These are phyloP conservation scores for Fraxinus greggii DNA, from an alignment of 305 asterid genomes.

Conservation along the genomic window DNA sequence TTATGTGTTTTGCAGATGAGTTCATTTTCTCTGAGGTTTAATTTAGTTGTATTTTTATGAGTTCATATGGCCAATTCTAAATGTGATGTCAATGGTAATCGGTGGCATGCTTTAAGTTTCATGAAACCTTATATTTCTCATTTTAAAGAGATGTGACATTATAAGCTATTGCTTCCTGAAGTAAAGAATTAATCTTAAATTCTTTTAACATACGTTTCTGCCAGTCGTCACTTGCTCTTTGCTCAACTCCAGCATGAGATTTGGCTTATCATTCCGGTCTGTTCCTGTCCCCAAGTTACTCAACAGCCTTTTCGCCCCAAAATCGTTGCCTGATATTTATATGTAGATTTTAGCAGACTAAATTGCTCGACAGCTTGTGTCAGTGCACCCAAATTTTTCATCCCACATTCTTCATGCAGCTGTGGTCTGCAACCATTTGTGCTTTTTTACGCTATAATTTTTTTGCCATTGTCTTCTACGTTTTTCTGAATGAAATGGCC, in stretches of 20 bases:
- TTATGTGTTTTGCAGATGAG: not conserved
- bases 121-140: not conserved
- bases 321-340: not conserved
- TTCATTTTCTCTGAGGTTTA: slow-evolving; percentile 1
- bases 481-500: no score
- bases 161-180: not conserved
- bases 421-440: no score
- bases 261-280: not conserved
- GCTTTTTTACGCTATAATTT: no score
- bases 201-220: not conserved
- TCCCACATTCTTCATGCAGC: not conserved
- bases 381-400: not conserved
- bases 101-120: not conserved
- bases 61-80: not conserved
- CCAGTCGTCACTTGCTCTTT: not conserved
- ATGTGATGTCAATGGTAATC: slow-evolving; percentile 19
- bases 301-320: not conserved
- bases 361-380: not conserved
- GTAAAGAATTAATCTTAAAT: not conserved
- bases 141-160: not conserved
- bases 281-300: not conserved
- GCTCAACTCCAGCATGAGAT: not conserved
- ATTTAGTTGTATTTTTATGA: not conserved
- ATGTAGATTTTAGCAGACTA: no score
- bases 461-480: no score